Evolutionary conservation across 2,329 filamentous ascomycete genomes (phyloP), one percentile per base, ranked within the genome.

Genomic region (Diaporthe sp.): DNA sequence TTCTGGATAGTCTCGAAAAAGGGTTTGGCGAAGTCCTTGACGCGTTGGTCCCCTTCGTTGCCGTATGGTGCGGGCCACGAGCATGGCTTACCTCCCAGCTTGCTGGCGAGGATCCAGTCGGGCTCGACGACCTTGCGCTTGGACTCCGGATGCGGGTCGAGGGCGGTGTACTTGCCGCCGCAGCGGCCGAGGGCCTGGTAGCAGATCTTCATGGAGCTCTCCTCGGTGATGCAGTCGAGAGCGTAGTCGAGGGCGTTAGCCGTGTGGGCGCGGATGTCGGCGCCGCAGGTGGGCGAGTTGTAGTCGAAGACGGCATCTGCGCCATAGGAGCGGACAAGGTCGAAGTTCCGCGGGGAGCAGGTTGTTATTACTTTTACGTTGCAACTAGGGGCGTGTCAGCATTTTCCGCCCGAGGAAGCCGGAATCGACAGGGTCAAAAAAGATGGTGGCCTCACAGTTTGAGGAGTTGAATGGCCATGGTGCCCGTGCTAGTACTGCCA

Each of bases 251-350:
- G 81, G 3, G 61, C 73, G 79, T 85, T 84, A 3, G 78, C 73
- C 0, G 86, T 87, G 77, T 84, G 83, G 2, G 71, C 74, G 0
- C 80, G 77, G 72, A 88, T 85, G 17, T 84, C 80, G 1, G 75
- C 76, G 19, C 45, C 78, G 47, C 76, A 78, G 12, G 73, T 80
- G 0, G 78, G 73, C 40, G 78, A 81, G 8, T 81, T 83, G 78
- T 89, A 87, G 77, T 89, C 87, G 60, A 87, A 87, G 0, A 84
- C 84, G 2, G 83, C 77, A 15, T 76, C 80, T 2, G 86, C 86
- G 0, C 88, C 88, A 0, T 89, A 82, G 17, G 77, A 76, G 76
- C 83, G 85, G 22, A 86, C 78, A 67, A 83, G 83, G 0, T 83
- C 83, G n/a, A 85, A 84, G 77, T 89, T 89, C 55, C 80, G 82